phyloP scores from a whole-genome alignment of 2,329 filamentous ascomycete genomes.

The Xylaria sp. region DNA sequence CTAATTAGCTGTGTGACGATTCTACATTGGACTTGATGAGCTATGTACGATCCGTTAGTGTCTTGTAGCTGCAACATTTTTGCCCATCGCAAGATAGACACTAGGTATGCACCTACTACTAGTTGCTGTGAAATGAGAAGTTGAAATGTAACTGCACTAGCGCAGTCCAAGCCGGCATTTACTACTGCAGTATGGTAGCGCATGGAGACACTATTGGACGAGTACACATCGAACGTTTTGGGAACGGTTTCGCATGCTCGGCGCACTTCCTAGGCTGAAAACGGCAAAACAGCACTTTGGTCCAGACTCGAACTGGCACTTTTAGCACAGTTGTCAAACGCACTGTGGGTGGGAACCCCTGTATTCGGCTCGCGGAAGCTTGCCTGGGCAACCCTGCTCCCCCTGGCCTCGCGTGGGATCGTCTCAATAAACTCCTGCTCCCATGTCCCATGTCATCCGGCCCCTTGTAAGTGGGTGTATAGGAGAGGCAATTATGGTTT shows the following conservation, averaged over 20 bases:
- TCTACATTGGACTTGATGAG: slow-evolving; percentile 13
- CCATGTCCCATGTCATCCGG: slow-evolving; percentile 28
- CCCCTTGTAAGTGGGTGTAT: slow-evolving; percentile 31
- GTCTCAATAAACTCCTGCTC: slow-evolving; percentile 34
- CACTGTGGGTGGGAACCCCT: slow-evolving; percentile 26
- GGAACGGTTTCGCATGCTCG: slow-evolving; percentile 32
- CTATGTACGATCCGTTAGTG: slow-evolving; percentile 14
- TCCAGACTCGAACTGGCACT: slow-evolving; percentile 20
- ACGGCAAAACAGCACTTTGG: slow-evolving; percentile 22
- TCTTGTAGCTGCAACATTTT: slow-evolving; percentile 16
- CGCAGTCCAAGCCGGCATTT: slow-evolving; percentile 5
- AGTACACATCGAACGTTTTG: slow-evolving; percentile 33
- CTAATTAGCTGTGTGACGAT: slow-evolving; percentile 25
- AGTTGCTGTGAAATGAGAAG: slow-evolving; percentile 25
- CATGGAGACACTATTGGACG: slow-evolving; percentile 2
- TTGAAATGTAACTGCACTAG: slow-evolving; percentile 13
- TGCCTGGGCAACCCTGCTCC: slow-evolving; percentile 21
- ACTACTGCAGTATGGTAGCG: not conserved
- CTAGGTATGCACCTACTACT: slow-evolving; percentile 30
- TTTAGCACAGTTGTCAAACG: slow-evolving; percentile 5
- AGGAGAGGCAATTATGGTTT: slow-evolving; percentile 23
- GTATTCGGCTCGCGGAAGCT: slow-evolving; percentile 39
- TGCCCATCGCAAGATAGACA: slow-evolving; percentile 21
- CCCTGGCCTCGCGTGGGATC: slow-evolving; percentile 35
- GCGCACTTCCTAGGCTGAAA: slow-evolving; percentile 33